Base-by-base conservation (phyloP, 2,329 filamentous ascomycete genomes). In the Metarhizium sp. region DNA sequence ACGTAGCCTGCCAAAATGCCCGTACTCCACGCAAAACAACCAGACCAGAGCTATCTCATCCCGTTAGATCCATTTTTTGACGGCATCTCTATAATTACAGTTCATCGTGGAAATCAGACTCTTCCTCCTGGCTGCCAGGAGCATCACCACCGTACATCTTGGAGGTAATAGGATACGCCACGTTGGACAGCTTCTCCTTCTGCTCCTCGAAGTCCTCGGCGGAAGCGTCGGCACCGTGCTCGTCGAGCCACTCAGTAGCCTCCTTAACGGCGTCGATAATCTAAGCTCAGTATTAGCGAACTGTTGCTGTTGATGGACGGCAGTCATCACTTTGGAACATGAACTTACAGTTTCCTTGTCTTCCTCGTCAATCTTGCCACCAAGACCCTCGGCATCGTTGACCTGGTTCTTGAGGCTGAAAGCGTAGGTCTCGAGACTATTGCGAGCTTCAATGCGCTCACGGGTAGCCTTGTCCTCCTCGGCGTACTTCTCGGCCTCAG, bases 371-470 rank as follows among this genome's bases (percentile, higher is more conserved):
- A 99, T 94, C 89, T 97, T 96, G 78, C 92, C 90, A 75, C 92
- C 92, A 59, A 97, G 89, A 73, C 92, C 94, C 61, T 96, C 91
- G 65, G 95, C 88, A 62, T 99, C 94, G 73, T 92, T 92, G 79
- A 91, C 87, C 81, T 97, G 94, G 88, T 96, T 97, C 89, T 97
- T 97, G 66, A 99, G 80, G 79, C 83, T 92, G 85, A 95, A 97
- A 65, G 91, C 91, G 78, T 97, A 99, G 86, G 97, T 97, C 85
- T 99, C 94, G 59, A 99, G 88, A 65, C 86, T 85, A 77, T 99
- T 97, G 71, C 92, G 88, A 66, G 92, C 87, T 80, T 96, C 92
- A 66, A 99, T 96, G 78, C 92, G 92, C 79, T 94, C 90, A 71
- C 91, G 90, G 69, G 90, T 95, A 61, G 92, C 92, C 85, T 97